Conservation (phyloP, 2,329 filamentous ascomycete species). For the Phialophora chinensis region DNA sequence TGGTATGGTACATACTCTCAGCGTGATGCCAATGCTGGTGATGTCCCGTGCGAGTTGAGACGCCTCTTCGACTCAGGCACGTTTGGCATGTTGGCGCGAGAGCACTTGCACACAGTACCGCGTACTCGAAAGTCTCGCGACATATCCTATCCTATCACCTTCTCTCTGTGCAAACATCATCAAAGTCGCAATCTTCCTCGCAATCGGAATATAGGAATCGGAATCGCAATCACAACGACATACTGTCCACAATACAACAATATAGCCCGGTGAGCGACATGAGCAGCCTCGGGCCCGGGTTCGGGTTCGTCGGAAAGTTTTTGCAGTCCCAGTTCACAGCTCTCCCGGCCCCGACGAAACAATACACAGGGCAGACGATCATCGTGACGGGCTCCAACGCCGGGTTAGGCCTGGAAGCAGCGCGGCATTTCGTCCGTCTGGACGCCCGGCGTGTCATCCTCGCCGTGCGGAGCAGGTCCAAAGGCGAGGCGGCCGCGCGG, state of each 20-base stretch:
- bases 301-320: not conserved
- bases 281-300: not conserved
- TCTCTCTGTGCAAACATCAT: too few species aligned
- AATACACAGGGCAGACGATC: constrained; percentile 40
- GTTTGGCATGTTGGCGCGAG: too few species aligned
- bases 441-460: constrained; percentile 51
- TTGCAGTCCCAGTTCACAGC: constrained; percentile 24
- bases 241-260: too few species aligned
- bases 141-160: too few species aligned
- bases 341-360: constrained; percentile 18
- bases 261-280: not conserved
- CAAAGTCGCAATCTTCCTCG: not conserved
- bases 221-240: not conserved
- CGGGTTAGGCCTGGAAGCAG: constrained; percentile 53
- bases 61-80: too few species aligned
- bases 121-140: too few species aligned
- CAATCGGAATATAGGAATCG: not conserved
- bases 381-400: constrained; percentile 54
- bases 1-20: too few species aligned
- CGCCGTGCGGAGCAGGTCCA: constrained; percentile 47
- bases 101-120: too few species aligned
- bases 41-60: too few species aligned
- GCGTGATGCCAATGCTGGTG: too few species aligned
- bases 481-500: constrained; percentile 50
- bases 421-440: constrained; percentile 49